Evolutionary conservation across 371 early-diverging fungal genomes (phyloP), one percentile per base, ranked within the genome.

Genomic region (Massospora cicadina): DNA sequence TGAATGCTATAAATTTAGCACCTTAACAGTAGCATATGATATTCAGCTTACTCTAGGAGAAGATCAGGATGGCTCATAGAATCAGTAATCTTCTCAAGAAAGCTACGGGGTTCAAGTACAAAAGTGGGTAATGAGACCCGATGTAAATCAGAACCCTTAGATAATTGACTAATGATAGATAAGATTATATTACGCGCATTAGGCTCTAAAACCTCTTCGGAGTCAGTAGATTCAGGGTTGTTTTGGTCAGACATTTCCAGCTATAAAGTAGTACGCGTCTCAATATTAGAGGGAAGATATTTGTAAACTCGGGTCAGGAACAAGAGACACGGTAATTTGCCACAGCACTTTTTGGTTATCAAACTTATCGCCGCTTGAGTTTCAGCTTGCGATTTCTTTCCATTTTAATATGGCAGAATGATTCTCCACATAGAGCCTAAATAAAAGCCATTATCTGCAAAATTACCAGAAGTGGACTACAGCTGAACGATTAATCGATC

Each of bases 111-210:
- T 68, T 97, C 98, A 13, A 97, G 81, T 0, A 97, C 91, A 81
- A 97, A 97, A 5, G 94, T 94, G 2, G 98, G 98, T 25, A 97
- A 81, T 26, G 96, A 89, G 30, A 97, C 88, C 54, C 89, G 76
- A 65, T 79, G 80, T 67, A 97, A 79, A 71, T 97, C 98, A 73
- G 83, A 85, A 54, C 90, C 93, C 71, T 89, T 88, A 60, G 87
- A 75, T 56, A 97, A 72, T 75, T 97, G 96, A 29, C 82, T 70
- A 62, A 93, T 86, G 72, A 95, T 79, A 56, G 84, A 83, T 63
- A 91, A 69, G 13, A 95, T 71, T 66, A 96, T 93, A 71, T 84
- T 88, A 58, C 86, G 79, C 25, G 91, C 62, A 26, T 43, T 62
- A 7, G 62, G 28, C 30, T 62, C 62, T 33, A 62, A 62, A 26